Conservation (phyloP, 2,329 filamentous ascomycete genomes). For the Purpureocillium takamizusanense region DNA sequence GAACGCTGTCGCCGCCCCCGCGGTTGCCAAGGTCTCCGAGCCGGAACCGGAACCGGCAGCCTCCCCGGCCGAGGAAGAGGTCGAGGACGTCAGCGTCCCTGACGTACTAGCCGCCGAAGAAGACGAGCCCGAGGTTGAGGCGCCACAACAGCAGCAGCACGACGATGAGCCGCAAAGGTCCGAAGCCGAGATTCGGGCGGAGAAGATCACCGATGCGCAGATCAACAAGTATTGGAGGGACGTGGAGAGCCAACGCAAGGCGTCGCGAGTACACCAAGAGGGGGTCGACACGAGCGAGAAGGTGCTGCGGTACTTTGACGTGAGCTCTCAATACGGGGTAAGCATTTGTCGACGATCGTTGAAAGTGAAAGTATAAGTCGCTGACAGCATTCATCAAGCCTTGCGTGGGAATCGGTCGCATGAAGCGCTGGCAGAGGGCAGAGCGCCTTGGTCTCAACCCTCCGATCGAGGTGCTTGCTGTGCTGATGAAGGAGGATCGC, state of each 20-base stretch:
- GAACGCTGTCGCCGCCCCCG: constrained; percentile 27
- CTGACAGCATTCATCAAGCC: constrained; percentile 45
- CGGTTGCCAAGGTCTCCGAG: constrained; percentile 24
- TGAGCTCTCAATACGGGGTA: constrained; percentile 86
- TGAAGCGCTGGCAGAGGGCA: constrained; percentile 83
- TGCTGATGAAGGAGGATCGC: constrained; percentile 64
- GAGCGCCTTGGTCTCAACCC: constrained; percentile 75
- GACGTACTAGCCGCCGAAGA: constrained; percentile 10
- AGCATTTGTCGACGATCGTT: constrained; percentile 29
- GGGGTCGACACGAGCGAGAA: constrained; percentile 69
- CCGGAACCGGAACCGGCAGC: constrained; percentile 12
- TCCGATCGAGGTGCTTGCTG: constrained; percentile 81
- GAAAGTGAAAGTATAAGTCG: neutral
- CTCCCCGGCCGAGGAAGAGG: constrained; percentile 10
- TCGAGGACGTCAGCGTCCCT: constrained; percentile 13
- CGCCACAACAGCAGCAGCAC: no score
- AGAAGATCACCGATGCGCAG: constrained; percentile 56
- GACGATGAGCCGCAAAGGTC: constrained; percentile 32
- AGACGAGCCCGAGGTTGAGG: constrained; percentile 15
- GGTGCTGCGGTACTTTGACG: constrained; percentile 84
- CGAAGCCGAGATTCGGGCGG: constrained; percentile 47
- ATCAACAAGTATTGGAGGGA: constrained; percentile 70
- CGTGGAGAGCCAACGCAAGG: constrained; percentile 60
- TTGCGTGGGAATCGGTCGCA: constrained; percentile 73
- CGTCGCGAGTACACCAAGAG: constrained; percentile 69